A percentile compares a stretch with the other conserved stretches of the same genome.
These are phyloP conservation scores for Kalmusia sp. DNA, from an alignment of 2,329 filamentous ascomycete genomes.

Conservation along the genomic window DNA sequence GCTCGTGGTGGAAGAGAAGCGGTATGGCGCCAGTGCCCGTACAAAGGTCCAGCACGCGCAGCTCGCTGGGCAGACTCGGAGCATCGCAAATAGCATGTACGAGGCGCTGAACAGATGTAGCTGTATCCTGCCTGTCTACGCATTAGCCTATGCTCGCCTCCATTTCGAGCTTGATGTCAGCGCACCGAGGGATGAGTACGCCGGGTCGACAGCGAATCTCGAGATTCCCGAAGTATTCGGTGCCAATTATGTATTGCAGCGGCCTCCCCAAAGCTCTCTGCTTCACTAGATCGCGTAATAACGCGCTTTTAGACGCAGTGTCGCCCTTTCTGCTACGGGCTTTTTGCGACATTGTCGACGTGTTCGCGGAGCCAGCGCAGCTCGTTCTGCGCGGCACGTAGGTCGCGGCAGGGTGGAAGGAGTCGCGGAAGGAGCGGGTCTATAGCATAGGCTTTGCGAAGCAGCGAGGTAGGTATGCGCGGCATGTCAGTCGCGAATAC, in stretches of 20 bases:
- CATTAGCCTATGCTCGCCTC: slow-evolving; percentile 17
- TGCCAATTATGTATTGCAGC: slow-evolving; percentile 87
- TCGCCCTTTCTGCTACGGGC: slow-evolving; percentile 27
- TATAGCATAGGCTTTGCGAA: slow-evolving; percentile 61
- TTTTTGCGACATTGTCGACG: slow-evolving; percentile 37
- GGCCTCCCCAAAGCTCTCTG: slow-evolving; percentile 70
- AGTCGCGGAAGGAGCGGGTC: slow-evolving; percentile 66
- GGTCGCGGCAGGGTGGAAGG: slow-evolving; percentile 68
- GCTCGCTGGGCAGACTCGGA: slow-evolving; percentile 25
- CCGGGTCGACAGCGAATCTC: slow-evolving; percentile 78
- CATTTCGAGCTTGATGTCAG: not conserved
- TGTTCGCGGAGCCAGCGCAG: slow-evolving; percentile 76
- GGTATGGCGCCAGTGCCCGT: slow-evolving; percentile 92
- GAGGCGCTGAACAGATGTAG: slow-evolving; percentile 46
- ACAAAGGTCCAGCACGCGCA: slow-evolving; percentile 83
- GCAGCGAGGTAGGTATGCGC: slow-evolving; percentile 65
- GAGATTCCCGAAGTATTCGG: slow-evolving; percentile 84
- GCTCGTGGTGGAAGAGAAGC: slow-evolving; percentile 72
- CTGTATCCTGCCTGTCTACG: slow-evolving; percentile 54
- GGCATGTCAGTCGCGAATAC: slow-evolving; percentile 52
- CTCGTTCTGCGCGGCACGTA: slow-evolving; percentile 71
- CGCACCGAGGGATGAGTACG: slow-evolving; percentile 82
- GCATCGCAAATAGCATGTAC: slow-evolving; percentile 33
- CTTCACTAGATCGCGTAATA: slow-evolving; percentile 33
- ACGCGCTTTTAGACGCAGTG: slow-evolving; percentile 22